Base-by-base conservation (phyloP, 2,329 filamentous ascomycete genomes). In the Beauveria caledonica region DNA sequence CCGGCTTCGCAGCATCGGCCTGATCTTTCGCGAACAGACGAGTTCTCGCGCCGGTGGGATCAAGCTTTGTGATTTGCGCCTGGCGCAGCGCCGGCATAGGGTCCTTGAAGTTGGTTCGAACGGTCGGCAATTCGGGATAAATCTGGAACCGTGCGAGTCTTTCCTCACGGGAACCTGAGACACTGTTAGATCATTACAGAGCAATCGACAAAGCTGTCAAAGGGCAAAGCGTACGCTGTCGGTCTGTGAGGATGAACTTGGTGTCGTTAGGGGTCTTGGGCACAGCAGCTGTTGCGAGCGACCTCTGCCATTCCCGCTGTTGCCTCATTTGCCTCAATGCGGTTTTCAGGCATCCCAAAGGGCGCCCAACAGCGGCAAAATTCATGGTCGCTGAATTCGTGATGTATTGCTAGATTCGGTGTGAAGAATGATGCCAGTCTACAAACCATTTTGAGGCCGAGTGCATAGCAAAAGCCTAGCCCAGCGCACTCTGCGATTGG, bases 1-100 rank as follows among this genome's bases (percentile, higher is more conserved):
- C 94, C 1, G 89, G 84, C 68, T 88, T 87, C 60, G 88, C 91
- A 68, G 86, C 84, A 72, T 97, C 91, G 36, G 83, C 82, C 75
- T 93, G 95, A 58, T 81, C 75, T 66, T 83, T 84, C 65, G 86
- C 84, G 78, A 99, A 97, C 61, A 99, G 86, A 36, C 85, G 84
- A 48, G 86, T 88, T 63, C 93, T 89, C 57, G 88, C 86, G 54
- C 92, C 92, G 1, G 86, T 91, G 5, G 92, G 91, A 75, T 99
- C 94, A 69, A 97, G 88, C 46, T 81, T 74, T 45, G 80, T 71
- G 69, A 96, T 81, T 76, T 96, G 90, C 60, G 83, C 76, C 56
- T 80, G 72, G 66, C 86, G 86, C 67, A 96, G 80, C 61, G 81
- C 73, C 42, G 79, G 78, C 68, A 97, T 76, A 23, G 92, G 87